Evolutionary conservation across 148 eudicot genomes (phyloP).

Genomic region (Chenopodium quinoa): DNA sequence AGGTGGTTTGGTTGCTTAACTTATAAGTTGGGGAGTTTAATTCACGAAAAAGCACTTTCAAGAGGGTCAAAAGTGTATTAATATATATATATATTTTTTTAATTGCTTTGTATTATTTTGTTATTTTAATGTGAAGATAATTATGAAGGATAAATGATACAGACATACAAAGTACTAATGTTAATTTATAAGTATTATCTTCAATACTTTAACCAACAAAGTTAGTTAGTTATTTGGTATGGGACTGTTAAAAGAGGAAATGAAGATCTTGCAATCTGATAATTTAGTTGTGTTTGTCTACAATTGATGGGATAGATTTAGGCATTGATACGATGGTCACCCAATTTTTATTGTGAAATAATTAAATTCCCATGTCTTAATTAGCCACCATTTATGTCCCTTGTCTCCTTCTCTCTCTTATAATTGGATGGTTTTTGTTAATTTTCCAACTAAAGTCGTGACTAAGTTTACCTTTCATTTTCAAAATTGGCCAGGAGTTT

Average conservation of each 20-base stretch:
- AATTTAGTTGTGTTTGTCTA: constrained; percentile 28
- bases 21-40: constrained; percentile 32
- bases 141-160: no score
- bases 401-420: constrained; percentile 15
- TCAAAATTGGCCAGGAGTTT: neutral
- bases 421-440: constrained; percentile 13
- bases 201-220: no score
- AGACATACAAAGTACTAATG: no score
- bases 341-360: constrained; percentile 4
- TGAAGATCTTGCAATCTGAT: constrained; percentile 19
- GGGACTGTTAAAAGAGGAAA: neutral
- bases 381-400: constrained; percentile 27
- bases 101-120: no score
- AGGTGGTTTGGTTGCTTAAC: constrained; percentile 39
- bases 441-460: constrained; percentile 26
- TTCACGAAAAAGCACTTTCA: constrained; percentile 1
- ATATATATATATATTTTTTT: neutral
- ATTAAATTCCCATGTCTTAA: constrained; percentile 19
- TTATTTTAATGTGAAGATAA: no score
- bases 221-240: no score
- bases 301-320: constrained; percentile 29
- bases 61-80: neutral
- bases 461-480: constrained; percentile 13
- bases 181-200: no score
- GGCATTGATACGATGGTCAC: constrained; percentile 28